A percentile compares a stretch with the other conserved stretches of the same genome.
These are phyloP conservation scores for Eucalyptus curtisii DNA, from an alignment of 345 rosid species.

Conservation along the genomic window DNA sequence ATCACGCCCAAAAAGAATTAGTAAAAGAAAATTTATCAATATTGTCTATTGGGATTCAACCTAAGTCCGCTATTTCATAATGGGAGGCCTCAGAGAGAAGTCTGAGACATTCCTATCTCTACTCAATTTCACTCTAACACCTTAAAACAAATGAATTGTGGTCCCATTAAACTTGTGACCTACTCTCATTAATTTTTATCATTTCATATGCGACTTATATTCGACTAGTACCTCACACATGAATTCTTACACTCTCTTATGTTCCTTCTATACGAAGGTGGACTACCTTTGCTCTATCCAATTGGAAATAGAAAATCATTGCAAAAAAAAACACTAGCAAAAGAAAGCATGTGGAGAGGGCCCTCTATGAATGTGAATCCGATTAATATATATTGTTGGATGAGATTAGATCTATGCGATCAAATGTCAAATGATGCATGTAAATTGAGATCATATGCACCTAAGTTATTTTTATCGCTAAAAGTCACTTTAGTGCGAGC, in stretches of 20 bases:
- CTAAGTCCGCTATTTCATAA: not conserved
- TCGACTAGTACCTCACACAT: not conserved
- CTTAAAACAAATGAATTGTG: not conserved
- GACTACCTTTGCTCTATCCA: not conserved
- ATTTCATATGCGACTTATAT: not conserved
- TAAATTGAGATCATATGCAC: not conserved
- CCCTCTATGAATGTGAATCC: not conserved
- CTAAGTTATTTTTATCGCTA: not conserved
- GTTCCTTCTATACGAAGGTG: not conserved
- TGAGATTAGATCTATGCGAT: not conserved
- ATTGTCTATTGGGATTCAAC: not conserved
- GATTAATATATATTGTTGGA: not conserved
- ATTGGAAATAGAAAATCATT: not conserved
- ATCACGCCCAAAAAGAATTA: not conserved
- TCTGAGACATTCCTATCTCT: not conserved
- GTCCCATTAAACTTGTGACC: not conserved
- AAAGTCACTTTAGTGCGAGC: not conserved
- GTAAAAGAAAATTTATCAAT: not conserved
- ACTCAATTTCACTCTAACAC: not conserved
- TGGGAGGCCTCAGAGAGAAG: not conserved
- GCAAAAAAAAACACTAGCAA: not conserved
- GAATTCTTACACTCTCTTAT: not conserved
- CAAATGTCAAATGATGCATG: not conserved
- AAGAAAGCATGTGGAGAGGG: not conserved
- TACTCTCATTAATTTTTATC: not conserved